Conservation (phyloP, 257 asterid genomes). For the Jacaranda copaia region DNA sequence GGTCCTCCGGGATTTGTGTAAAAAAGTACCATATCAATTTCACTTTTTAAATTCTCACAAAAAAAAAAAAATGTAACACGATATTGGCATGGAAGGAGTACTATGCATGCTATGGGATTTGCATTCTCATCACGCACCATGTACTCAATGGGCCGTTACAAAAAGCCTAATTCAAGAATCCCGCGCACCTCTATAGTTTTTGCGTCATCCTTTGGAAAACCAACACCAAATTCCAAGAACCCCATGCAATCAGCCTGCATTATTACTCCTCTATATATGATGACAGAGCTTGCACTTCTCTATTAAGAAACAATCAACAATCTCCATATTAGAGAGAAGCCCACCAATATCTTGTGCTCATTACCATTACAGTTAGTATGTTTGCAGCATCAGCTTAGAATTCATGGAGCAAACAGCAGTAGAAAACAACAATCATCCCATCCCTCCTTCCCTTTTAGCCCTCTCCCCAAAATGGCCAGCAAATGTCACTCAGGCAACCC, state of each 20-base stretch:
- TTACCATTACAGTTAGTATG: background rate
- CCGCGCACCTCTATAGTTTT: background rate
- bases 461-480: constrained; percentile 32
- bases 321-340: background rate
- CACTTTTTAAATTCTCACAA: no score
- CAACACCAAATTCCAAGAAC: constrained; percentile 44
- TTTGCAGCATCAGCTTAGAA: background rate
- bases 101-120: background rate
- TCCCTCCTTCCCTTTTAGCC: background rate
- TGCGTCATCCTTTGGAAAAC: constrained; percentile 25
- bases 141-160: constrained; percentile 25
- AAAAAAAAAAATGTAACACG: no score
- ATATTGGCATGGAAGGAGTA: background rate
- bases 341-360: constrained; percentile 32
- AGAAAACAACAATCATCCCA: constrained; percentile 11
- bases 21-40: no score
- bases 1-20: no score
- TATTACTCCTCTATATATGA: constrained; percentile 33
- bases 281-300: constrained; percentile 25
- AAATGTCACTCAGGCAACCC: constrained; percentile 19
- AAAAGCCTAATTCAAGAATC: constrained; percentile 1
- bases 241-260: constrained; percentile 37
- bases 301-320: background rate
- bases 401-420: constrained; percentile 32
- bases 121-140: constrained; percentile 49